Conservation (phyloP, 192 early-diverging fungal genomes). For the Spizellomyces punctatus region DNA sequence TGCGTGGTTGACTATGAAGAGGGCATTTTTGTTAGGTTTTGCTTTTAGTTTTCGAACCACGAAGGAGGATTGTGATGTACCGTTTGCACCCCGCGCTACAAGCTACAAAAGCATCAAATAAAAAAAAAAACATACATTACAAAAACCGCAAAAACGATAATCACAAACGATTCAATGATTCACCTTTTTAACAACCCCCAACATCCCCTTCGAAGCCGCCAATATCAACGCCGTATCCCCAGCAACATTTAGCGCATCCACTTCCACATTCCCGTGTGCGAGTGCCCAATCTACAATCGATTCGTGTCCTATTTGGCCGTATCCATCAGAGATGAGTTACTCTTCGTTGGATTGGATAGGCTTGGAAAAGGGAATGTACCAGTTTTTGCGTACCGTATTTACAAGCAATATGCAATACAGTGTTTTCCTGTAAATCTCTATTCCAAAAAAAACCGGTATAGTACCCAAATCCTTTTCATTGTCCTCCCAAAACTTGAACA, state of each 20-base stretch:
- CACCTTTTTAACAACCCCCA: slow-evolving; percentile 45
- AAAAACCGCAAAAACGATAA: background rate
- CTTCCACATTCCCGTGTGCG: slow-evolving; percentile 26
- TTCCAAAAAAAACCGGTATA: background rate
- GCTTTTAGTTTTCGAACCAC: background rate
- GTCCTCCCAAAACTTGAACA: background rate
- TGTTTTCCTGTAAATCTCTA: slow-evolving; percentile 48
- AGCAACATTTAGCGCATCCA: slow-evolving; percentile 43
- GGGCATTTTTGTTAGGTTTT: too few relatives aligned
- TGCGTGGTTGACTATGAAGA: slow-evolving; percentile 48
- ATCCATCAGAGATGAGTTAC: too few relatives aligned
- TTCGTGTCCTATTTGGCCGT: background rate
- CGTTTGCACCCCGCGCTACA: slow-evolving; percentile 24
- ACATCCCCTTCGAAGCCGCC: slow-evolving; percentile 26
- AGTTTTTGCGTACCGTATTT: slow-evolving; percentile 17
- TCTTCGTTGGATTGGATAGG: background rate
- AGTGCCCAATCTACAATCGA: slow-evolving; percentile 42
- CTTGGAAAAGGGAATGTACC: background rate
- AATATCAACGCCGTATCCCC: slow-evolving; percentile 61
- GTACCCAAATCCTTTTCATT: background rate
- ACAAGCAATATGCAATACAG: slow-evolving; percentile 46
- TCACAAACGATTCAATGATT: background rate
- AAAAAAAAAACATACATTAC: background rate
- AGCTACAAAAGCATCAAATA: slow-evolving; percentile 4
- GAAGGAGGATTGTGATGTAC: slow-evolving; percentile 2